A percentile compares a stretch with the other conserved stretches of the same genome.
These are phyloP conservation scores for Thermochaetoides thermophila DNA, from an alignment of 495 filamentous ascomycete genomes.

Conservation along the genomic window DNA sequence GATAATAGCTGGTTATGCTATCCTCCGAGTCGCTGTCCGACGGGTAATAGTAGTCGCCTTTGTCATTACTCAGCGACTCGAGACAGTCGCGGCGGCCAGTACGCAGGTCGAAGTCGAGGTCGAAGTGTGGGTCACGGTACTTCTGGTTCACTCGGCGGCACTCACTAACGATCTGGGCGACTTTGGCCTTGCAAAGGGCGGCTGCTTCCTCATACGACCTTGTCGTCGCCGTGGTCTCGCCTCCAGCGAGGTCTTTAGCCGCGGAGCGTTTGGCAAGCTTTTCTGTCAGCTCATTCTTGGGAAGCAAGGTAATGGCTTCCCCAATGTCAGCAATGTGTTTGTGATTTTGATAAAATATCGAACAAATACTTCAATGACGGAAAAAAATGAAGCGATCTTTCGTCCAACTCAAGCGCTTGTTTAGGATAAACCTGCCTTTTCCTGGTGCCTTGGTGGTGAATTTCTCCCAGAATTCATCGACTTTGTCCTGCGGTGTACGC, in stretches of 20 bases:
- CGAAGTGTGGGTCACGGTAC: conserved; percentile 79
- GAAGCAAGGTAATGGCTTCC: conserved; percentile 54
- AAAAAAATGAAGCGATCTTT: too few relatives aligned
- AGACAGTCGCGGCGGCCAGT: conserved; percentile 42
- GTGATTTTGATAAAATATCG: neutral
- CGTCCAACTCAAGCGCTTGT: too few relatives aligned
- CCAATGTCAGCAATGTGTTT: neutral
- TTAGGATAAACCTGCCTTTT: conserved; percentile 27
- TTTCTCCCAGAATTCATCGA: conserved; percentile 67
- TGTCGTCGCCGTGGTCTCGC: conserved; percentile 22
- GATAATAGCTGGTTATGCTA: too few relatives aligned
- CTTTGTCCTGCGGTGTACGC: conserved; percentile 48
- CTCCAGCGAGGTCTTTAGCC: conserved; percentile 15
- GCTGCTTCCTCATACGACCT: conserved; percentile 63
- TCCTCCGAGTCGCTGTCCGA: too few relatives aligned
- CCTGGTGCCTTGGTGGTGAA: conserved; percentile 53
- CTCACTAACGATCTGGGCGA: conserved; percentile 68
- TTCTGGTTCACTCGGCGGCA: conserved; percentile 77
- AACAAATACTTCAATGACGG: neutral
- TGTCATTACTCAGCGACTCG: conserved; percentile 38
- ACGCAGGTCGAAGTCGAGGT: conserved; percentile 71
- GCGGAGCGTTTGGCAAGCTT: conserved; percentile 47
- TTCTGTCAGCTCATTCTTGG: conserved; percentile 56
- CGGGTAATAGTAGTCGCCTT: conserved; percentile 4
- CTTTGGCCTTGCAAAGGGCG: conserved; percentile 53